phyloP scores from a whole-genome alignment of 2,329 filamentous ascomycete species.

The Cryphonectria parasitica region DNA sequence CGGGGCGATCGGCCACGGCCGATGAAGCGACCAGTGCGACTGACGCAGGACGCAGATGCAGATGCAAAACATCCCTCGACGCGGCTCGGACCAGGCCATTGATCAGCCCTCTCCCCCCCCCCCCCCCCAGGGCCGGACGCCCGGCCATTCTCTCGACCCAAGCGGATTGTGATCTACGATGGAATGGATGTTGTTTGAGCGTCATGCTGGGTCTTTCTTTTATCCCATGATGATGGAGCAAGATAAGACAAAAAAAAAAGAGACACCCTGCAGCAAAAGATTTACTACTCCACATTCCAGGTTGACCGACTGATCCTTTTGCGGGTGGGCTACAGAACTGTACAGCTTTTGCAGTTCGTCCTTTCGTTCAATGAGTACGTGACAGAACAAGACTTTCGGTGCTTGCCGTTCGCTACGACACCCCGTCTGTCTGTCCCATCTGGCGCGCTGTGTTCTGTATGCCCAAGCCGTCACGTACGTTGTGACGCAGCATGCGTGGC shows the following conservation, averaged over 20 bases:
- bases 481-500: neutral
- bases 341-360: neutral
- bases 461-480: neutral
- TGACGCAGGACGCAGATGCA: neutral
- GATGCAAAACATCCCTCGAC: conserved; percentile 5
- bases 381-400: neutral
- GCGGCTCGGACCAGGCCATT: conserved; percentile 1
- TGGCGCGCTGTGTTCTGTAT: conserved; percentile 2
- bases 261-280: neutral
- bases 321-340: neutral
- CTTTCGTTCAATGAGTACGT: neutral
- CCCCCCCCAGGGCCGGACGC: neutral
- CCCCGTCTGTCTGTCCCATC: too few relatives aligned
- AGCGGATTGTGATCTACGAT: neutral
- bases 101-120: neutral
- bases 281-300: neutral
- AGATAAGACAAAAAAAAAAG: neutral
- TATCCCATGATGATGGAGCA: neutral
- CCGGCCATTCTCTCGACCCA: neutral
- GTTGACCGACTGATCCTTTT: neutral
- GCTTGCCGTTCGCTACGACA: conserved; percentile 9
- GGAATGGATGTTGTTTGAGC: neutral
- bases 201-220: neutral
- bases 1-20: neutral
- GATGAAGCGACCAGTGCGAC: conserved; percentile 1